phyloP scores from a whole-genome alignment of 1,284 basidiomycete species.

The Hymenochaete sp. region DNA sequence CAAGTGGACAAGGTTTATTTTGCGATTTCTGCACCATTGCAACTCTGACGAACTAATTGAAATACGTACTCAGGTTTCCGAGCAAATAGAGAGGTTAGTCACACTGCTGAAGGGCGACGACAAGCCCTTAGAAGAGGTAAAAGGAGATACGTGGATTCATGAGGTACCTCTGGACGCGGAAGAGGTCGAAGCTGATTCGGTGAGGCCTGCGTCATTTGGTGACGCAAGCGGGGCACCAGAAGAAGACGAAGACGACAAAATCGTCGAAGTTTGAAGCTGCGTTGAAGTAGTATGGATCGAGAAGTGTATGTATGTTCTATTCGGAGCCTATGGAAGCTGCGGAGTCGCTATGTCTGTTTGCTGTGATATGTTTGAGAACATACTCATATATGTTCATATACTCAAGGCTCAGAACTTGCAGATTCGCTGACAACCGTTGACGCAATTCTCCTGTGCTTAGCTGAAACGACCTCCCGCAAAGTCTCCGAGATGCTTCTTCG shows the following conservation, averaged over 20 bases:
- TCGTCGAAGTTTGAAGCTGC: constrained; percentile 41
- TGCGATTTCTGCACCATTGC: background rate
- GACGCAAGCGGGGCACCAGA: constrained; percentile 16
- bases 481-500: no score
- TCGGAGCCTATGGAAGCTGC: no score
- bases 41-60: constrained; percentile 1
- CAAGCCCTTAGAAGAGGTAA: constrained; percentile 16
- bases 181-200: background rate
- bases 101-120: constrained; percentile 41
- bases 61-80: constrained; percentile 34
- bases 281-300: background rate
- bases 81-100: constrained; percentile 46
- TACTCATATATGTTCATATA: no score
- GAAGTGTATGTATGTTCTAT: no score
- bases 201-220: constrained; percentile 23
- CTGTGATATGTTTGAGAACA: no score
- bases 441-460: no score
- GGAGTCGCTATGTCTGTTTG: no score
- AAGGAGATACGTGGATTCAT: constrained; percentile 12
- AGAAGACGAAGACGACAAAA: constrained; percentile 43
- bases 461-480: no score
- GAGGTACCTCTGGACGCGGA: background rate
- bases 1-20: constrained; percentile 58
- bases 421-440: no score
- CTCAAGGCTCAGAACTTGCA: no score